phyloP scores from a whole-genome alignment of 495 filamentous ascomycete genomes.

The Echria macrotheca region DNA sequence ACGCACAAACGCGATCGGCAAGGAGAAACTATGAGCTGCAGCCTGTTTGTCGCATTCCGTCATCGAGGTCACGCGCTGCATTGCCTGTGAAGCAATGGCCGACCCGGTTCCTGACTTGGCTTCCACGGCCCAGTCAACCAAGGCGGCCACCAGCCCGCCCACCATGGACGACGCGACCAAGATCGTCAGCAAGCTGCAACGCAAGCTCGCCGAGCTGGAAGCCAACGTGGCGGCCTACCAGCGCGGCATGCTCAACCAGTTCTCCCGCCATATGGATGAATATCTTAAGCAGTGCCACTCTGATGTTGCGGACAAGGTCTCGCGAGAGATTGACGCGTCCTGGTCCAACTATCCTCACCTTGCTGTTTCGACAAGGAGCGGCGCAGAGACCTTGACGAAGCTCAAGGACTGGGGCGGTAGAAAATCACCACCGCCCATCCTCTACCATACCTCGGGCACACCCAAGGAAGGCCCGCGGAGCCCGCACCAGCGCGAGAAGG shows the following conservation, averaged over 20 bases:
- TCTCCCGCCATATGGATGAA: conserved; percentile 41
- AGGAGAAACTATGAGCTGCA: conserved; percentile 12
- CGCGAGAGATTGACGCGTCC: conserved; percentile 38
- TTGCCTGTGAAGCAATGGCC: conserved; percentile 2
- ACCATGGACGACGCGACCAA: conserved; percentile 45
- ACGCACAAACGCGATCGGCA: neutral
- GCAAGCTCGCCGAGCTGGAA: conserved; percentile 47
- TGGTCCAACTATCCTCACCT: conserved; percentile 38
- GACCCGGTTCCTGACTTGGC: no score
- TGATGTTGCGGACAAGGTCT: conserved; percentile 40
- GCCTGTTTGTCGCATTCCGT: conserved; percentile 10
- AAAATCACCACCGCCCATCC: conserved; percentile 39
- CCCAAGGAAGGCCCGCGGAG: conserved; percentile 32
- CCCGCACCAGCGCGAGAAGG: conserved; percentile 48
- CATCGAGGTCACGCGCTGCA: conserved; percentile 21
- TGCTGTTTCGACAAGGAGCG: conserved; percentile 16
- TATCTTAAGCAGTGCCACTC: conserved; percentile 40
- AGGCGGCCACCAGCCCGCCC: no score
- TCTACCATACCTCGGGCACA: conserved; percentile 33
- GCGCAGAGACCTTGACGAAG: conserved; percentile 5
- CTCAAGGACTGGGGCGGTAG: conserved; percentile 26
- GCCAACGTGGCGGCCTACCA: conserved; percentile 45
- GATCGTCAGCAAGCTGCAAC: conserved; percentile 44
- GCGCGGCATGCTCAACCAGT: conserved; percentile 45
- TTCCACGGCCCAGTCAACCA: no score